Evolutionary conservation across 2,329 filamentous ascomycete species (phyloP).

Genomic region (Colletotrichum gigasporum): DNA sequence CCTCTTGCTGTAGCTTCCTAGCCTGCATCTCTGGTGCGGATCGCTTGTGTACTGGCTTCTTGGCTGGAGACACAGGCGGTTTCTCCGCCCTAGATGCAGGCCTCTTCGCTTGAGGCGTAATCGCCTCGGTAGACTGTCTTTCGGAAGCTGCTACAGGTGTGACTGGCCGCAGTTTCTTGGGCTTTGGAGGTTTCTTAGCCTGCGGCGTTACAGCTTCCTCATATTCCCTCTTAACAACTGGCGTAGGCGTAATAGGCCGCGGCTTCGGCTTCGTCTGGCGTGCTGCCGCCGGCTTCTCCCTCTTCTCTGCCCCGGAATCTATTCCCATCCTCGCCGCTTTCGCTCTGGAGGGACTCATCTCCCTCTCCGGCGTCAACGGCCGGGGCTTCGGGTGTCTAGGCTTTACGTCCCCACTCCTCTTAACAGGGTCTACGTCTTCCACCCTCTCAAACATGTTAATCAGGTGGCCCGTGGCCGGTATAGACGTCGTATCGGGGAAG

Average conservation of each 20-base stretch:
- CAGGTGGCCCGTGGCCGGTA: constrained; percentile 70
- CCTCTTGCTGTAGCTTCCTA: background rate
- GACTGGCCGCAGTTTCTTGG: background rate
- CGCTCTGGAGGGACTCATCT: constrained; percentile 35
- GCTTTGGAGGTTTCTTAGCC: background rate
- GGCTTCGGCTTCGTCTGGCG: constrained; percentile 38
- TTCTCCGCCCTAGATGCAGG: background rate
- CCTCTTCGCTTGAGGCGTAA: background rate
- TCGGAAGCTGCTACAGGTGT: background rate
- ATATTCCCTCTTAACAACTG: background rate
- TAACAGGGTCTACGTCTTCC: constrained; percentile 42
- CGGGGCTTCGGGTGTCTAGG: constrained; percentile 38
- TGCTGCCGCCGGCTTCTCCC: background rate
- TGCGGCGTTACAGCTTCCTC: background rate
- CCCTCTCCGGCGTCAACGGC: constrained; percentile 43
- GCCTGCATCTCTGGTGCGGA: background rate
- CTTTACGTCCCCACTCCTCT: constrained; percentile 37
- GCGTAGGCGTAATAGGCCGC: constrained; percentile 24
- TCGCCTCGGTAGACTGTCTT: background rate
- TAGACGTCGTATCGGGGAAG: constrained; percentile 63
- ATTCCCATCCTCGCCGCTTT: constrained; percentile 17
- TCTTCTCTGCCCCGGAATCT: constrained; percentile 2
- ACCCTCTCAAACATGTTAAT: constrained; percentile 73
- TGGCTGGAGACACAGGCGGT: background rate
- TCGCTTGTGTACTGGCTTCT: background rate